Base-by-base conservation (phyloP, 805 yeast species). In the Priceomyces carsonii region DNA sequence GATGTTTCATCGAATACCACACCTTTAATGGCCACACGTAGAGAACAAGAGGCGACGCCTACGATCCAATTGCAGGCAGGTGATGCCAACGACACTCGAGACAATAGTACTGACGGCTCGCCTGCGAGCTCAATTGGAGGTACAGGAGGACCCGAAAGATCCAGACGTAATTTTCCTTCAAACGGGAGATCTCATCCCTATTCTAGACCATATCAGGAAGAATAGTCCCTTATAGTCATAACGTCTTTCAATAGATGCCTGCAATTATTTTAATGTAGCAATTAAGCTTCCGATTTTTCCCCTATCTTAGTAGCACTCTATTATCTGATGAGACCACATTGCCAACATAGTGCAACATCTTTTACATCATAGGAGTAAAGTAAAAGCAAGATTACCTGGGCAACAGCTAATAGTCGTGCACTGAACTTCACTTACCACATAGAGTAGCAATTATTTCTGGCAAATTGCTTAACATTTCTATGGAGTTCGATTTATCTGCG, bases 171-270 rank as follows among this genome's bases (percentile, higher is more conserved):
- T 15, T 38, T 32, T 18, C 13, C 39, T 8, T 15, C 26, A 7
- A 15, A 20, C 12, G 47, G 45, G 6, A 42, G 58, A 34, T 31
- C 48, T 6, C 58, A 52, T 41, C 59, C 57, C 3, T 52, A 54
- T 30, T 35, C 43, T 2, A 44, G 53, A 32, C 48, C 48, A 16
- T 35, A 42, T 7, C 33, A 30, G 8, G 44, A 38, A 21, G 35
- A 32, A 10, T 36, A 14, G 19, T 10, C 6, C 24, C n/a, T n/a
- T n/a, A n/a, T n/a, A n/a, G n/a, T n/a, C n/a, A n/a, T n/a, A n/a
- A n/a, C n/a, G n/a, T n/a, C n/a, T n/a, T n/a, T n/a, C n/a, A n/a
- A n/a, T n/a, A n/a, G 14, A 21, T 21, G 10, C 23, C 23, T 21
- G 23, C 8, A 21, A 21, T 10, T 8, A 8, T 21, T 21, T 21